A percentile compares a stretch with the other conserved stretches of the same genome.
phyloP scores from a whole-genome alignment of 1,284 basidiomycete species.

The Omphalotus olearius region DNA sequence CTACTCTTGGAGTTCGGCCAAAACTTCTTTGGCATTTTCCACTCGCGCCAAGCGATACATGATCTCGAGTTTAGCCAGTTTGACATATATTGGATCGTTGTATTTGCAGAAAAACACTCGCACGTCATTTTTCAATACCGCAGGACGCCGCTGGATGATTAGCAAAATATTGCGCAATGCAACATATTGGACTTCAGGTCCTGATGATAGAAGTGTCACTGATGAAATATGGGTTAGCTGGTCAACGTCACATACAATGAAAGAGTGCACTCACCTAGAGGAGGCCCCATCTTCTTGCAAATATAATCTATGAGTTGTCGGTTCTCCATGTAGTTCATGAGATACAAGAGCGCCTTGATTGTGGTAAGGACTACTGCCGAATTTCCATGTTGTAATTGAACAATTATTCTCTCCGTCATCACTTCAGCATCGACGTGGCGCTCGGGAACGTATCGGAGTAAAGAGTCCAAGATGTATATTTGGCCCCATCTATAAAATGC shows the following conservation, averaged over 20 bases:
- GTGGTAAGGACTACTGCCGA: slow-evolving; percentile 94
- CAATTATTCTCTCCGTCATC: slow-evolving; percentile 89
- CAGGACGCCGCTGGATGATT: slow-evolving; percentile 91
- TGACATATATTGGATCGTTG: slow-evolving; percentile 99
- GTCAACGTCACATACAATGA: neutral
- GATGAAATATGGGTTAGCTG: slow-evolving; percentile 12
- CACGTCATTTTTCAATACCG: slow-evolving; percentile 94
- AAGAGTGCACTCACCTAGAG: slow-evolving; percentile 60
- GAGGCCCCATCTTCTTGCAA: slow-evolving; percentile 97
- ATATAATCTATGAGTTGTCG: slow-evolving; percentile 82
- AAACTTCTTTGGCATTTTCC: slow-evolving; percentile 87
- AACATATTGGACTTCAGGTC: slow-evolving; percentile 98
- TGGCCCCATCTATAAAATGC: slow-evolving; percentile 87
- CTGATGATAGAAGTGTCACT: slow-evolving; percentile 94
- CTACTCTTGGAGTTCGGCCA: slow-evolving; percentile 93
- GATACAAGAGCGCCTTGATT: slow-evolving; percentile 92
- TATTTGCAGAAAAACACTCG: slow-evolving; percentile 99
- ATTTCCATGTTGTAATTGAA: slow-evolving; percentile 90
- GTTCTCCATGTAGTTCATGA: slow-evolving; percentile 99
- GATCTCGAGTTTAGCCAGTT: slow-evolving; percentile 97
- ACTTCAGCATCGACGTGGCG: slow-evolving; percentile 86
- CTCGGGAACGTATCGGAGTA: slow-evolving; percentile 92
- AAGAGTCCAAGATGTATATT: slow-evolving; percentile 94
- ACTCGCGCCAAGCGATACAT: slow-evolving; percentile 94
- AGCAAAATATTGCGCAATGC: slow-evolving; percentile 95